Percentiles rank a stretch among this genome's conserved stretches.
phyloP scores from a whole-genome alignment of 352 stramenopile genomes.

The Peronospora destructor region DNA sequence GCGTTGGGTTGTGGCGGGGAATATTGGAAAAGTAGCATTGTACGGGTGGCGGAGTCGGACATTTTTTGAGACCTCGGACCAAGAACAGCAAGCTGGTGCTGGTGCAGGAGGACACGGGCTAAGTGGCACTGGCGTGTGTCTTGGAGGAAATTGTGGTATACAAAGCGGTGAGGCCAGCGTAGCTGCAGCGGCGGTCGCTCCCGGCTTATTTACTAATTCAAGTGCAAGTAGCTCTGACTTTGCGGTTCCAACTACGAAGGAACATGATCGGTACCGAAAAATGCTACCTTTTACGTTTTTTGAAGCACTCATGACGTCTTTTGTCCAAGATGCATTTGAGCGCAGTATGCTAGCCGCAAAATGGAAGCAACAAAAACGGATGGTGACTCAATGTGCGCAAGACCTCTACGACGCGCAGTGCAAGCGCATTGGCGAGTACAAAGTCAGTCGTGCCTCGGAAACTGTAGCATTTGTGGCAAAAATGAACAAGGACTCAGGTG shows the following conservation, averaged over 20 bases:
- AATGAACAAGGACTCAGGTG: slow-evolving; percentile 29
- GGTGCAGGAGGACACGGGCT: slow-evolving; percentile 1
- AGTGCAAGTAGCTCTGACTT: background rate
- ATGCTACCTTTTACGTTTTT: slow-evolving; percentile 45
- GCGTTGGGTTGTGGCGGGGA: slow-evolving; percentile 42
- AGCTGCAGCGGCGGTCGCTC: slow-evolving; percentile 9
- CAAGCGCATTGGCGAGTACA: slow-evolving; percentile 43
- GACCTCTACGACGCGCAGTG: slow-evolving; percentile 47
- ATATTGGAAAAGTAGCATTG: slow-evolving; percentile 32
- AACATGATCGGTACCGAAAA: slow-evolving; percentile 21
- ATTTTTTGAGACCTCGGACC: slow-evolving; percentile 34
- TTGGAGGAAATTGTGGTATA: slow-evolving; percentile 3
- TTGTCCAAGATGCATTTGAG: slow-evolving; percentile 36
- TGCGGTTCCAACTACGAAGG: slow-evolving; percentile 1
- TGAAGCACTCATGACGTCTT: slow-evolving; percentile 37
- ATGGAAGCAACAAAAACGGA: slow-evolving; percentile 35
- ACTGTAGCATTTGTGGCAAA: slow-evolving; percentile 50
- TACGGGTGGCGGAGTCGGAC: slow-evolving; percentile 48
- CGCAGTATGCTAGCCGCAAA: slow-evolving; percentile 31
- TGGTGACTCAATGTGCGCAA: slow-evolving; percentile 40
- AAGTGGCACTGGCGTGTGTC: slow-evolving; percentile 3
- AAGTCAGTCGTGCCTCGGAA: slow-evolving; percentile 42
- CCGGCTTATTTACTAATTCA: background rate
- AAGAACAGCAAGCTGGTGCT: slow-evolving; percentile 17
- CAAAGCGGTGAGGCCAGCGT: slow-evolving; percentile 1